phyloP scores from a whole-genome alignment of 2,329 filamentous ascomycete species.

The Paramyrothecium roridum region DNA sequence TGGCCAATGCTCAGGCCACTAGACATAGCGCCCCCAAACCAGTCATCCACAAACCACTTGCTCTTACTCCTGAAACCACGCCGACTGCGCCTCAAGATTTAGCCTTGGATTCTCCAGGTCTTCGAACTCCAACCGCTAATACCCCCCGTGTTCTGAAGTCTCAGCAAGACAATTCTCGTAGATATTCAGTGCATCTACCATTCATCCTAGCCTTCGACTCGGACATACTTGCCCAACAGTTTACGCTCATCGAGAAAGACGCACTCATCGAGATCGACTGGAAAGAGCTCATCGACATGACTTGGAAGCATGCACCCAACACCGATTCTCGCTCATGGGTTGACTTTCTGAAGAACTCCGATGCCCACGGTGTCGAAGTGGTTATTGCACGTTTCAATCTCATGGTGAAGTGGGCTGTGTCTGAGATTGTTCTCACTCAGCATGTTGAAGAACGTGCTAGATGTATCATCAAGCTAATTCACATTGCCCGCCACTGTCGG shows the following conservation, averaged over 20 bases:
- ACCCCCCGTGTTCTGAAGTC: slow-evolving; percentile 26
- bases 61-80: slow-evolving; percentile 45
- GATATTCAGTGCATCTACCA: slow-evolving; percentile 62
- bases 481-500: slow-evolving; percentile 74
- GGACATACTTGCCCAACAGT: slow-evolving; percentile 74
- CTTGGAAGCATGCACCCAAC: slow-evolving; percentile 69
- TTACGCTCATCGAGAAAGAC: slow-evolving; percentile 83
- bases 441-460: slow-evolving; percentile 68
- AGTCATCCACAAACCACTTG: slow-evolving; percentile 17
- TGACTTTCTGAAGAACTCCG: slow-evolving; percentile 69
- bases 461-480: slow-evolving; percentile 77
- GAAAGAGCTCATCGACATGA: slow-evolving; percentile 82
- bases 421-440: slow-evolving; percentile 73
- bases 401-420: slow-evolving; percentile 83
- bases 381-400: slow-evolving; percentile 85
- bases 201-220: slow-evolving; percentile 82
- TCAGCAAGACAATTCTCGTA: slow-evolving; percentile 26
- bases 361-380: slow-evolving; percentile 74
- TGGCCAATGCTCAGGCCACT: not conserved
- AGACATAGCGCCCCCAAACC: not conserved
- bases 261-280: slow-evolving; percentile 83
- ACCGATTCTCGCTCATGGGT: slow-evolving; percentile 75
- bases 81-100: slow-evolving; percentile 37
- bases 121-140: slow-evolving; percentile 1
- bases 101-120: slow-evolving; percentile 5